These are phyloP conservation scores for Boletus edulis DNA, from an alignment of 768 basidiomycete species.

Conservation along the genomic window DNA sequence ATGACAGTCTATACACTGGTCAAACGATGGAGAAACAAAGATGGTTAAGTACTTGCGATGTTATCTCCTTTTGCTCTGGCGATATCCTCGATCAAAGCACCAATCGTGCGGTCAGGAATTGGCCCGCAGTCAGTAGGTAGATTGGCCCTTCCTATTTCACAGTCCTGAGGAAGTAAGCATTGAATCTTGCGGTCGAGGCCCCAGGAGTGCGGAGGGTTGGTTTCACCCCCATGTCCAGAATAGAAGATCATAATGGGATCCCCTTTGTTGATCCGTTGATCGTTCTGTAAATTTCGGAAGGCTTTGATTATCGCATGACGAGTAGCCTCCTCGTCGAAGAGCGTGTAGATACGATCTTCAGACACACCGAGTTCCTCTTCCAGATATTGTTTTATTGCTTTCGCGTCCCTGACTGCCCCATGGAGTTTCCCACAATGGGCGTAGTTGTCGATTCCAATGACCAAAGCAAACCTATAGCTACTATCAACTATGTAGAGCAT, in stretches of 20 bases:
- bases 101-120: slow-evolving; percentile 46
- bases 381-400: slow-evolving; percentile 36
- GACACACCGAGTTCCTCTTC: slow-evolving; percentile 30
- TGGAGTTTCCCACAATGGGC: slow-evolving; percentile 23
- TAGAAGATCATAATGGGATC: slow-evolving; percentile 43
- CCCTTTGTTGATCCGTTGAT: slow-evolving; percentile 27
- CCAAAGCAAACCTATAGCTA: slow-evolving; percentile 33
- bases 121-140: slow-evolving; percentile 7
- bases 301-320: slow-evolving; percentile 33
- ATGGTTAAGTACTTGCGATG: slow-evolving; percentile 33
- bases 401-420: slow-evolving; percentile 34
- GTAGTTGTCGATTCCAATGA: slow-evolving; percentile 46
- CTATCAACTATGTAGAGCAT: too few relatives aligned
- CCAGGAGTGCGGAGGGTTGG: slow-evolving; percentile 29
- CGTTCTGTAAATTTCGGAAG: slow-evolving; percentile 20
- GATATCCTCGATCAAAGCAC: slow-evolving; percentile 35
- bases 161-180: slow-evolving; percentile 34
- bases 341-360: slow-evolving; percentile 31
- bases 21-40: background rate
- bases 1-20: slow-evolving; percentile 37
- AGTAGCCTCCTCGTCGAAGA: slow-evolving; percentile 38
- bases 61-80: slow-evolving; percentile 41
- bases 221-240: slow-evolving; percentile 43
- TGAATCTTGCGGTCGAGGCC: slow-evolving; percentile 2
- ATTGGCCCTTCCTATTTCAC: background rate